Evolutionary conservation across 129 eudicot genomes (phyloP), one percentile per base, ranked within the genome.

Genomic region (Centrapalus pauciflorus): DNA sequence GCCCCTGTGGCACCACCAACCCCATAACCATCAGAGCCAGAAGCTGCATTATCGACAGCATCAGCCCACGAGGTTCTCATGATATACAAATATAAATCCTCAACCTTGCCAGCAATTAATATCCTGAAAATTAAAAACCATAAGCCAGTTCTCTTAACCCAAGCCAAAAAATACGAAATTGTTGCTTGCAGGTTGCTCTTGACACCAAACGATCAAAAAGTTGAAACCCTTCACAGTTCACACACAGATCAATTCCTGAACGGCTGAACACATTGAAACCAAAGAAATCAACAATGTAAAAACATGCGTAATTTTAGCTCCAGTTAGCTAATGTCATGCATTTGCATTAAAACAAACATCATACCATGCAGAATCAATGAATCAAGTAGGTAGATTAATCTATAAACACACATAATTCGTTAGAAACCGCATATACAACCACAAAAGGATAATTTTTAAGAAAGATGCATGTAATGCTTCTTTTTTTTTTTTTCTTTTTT

Each of bases 11-110:
- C 50, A 27, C 79, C 77, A 19, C 50, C 61, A 35, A 59, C 84
- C 57, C 87, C 83, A 71, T 59, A 71, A 23, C 77, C 52, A 28
- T 72, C 69, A 73, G 88, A 62, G 64, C 78, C 92, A 14, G 89
- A 73, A 66, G 84, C 82, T 71, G 78, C 86, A 72, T 81, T 86
- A 40, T 89, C 96, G 68, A 81, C 94, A 32, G 95, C 77, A 82
- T 90, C 97, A 51, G 97, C 92, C 97, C 97, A 90, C 40, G 95
- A 90, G 48, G 85, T 79, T 59, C 79, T 87, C 90, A 81, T 89
- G 54, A 34, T 66, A 11, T 70, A 56, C 14, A 30, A 61, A 29
- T 33, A 11, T 26, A 29, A 48, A 43, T 27, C 72, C 48, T 46
- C 50, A 69, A 52, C 71, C 66, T 29, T 30, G 30, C 32, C 30